Evolutionary conservation across 495 filamentous ascomycete species (phyloP).

Genomic region (Sporormia fimetaria): DNA sequence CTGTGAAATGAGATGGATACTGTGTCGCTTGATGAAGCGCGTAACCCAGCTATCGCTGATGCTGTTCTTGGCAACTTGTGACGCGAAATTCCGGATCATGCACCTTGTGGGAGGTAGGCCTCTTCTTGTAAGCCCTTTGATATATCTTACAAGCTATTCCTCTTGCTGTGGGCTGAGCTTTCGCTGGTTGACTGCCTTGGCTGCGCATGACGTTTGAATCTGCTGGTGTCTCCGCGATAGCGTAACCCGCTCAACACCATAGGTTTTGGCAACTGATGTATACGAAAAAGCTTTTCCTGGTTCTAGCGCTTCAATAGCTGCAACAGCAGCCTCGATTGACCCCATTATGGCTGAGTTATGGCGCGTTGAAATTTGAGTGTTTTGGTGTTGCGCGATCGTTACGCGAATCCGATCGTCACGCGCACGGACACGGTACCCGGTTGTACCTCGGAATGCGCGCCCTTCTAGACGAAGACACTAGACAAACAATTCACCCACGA

Average conservation of each 20-base stretch:
- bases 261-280: constrained; percentile 1
- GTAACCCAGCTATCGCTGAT: constrained; percentile 3
- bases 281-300: not conserved
- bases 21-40: constrained; percentile 1
- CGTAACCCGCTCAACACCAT: constrained; percentile 3
- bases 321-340: constrained; percentile 7
- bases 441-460: too few species aligned
- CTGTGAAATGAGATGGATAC: not conserved
- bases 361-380: constrained; percentile 3
- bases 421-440: too few species aligned
- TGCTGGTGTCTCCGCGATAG: constrained; percentile 1
- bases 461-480: too few species aligned
- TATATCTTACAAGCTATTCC: constrained; percentile 5
- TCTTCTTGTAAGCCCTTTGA: constrained; percentile 1
- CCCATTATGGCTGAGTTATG: constrained; percentile 7
- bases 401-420: too few species aligned
- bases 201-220: not conserved
- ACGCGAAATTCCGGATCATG: constrained; percentile 8
- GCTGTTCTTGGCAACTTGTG: not conserved
- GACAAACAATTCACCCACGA: too few species aligned
- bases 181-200: not conserved
- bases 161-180: constrained; percentile 7
- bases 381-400: too few species aligned
- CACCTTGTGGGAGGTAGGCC: constrained; percentile 1
- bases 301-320: constrained; percentile 1